Percentiles rank a stretch among this genome's conserved stretches.
phyloP scores from a whole-genome alignment of 2,329 filamentous ascomycete genomes.

The Coniochaeta sp. region DNA sequence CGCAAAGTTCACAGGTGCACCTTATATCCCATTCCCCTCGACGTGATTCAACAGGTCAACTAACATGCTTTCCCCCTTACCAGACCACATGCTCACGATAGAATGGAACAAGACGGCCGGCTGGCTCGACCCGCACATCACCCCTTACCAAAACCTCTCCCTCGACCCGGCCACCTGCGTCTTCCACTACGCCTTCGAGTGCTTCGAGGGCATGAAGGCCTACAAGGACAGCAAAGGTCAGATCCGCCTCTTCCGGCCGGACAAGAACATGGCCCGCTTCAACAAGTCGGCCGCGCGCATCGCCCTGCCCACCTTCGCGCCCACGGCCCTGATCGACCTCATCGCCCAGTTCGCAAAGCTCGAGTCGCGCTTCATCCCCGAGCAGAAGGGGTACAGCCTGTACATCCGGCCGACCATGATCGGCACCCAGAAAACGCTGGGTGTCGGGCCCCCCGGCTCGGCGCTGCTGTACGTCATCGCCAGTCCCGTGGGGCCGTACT shows the following conservation, averaged over 20 bases:
- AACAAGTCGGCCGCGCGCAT: slow-evolving; percentile 90
- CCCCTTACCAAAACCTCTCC: slow-evolving; percentile 92
- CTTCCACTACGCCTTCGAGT: slow-evolving; percentile 97
- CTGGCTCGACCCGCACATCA: slow-evolving; percentile 78
- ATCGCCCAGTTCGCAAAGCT: slow-evolving; percentile 73
- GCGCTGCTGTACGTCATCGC: slow-evolving; percentile 93
- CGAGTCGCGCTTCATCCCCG: slow-evolving; percentile 85
- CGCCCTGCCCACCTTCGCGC: slow-evolving; percentile 80
- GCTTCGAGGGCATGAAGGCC: slow-evolving; percentile 99
- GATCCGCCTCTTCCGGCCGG: slow-evolving; percentile 84
- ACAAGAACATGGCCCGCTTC: slow-evolving; percentile 92
- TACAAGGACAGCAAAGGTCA: slow-evolving; percentile 80
- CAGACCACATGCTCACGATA: slow-evolving; percentile 94
- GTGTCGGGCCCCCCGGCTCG: slow-evolving; percentile 84
- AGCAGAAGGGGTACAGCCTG: slow-evolving; percentile 80
- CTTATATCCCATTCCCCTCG: too few species aligned
- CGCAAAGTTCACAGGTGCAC: slow-evolving; percentile 74
- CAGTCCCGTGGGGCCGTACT: slow-evolving; percentile 94
- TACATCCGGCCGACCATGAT: slow-evolving; percentile 97
- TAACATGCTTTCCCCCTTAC: background rate
- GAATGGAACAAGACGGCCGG: slow-evolving; percentile 85
- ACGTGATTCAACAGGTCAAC: too few species aligned
- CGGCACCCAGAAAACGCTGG: slow-evolving; percentile 89
- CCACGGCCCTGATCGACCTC: slow-evolving; percentile 67
- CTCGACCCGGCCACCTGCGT: slow-evolving; percentile 95